These are phyloP conservation scores for Nymphaea colorata DNA, from an alignment of 164 flowering plant genomes.

Conservation along the genomic window DNA sequence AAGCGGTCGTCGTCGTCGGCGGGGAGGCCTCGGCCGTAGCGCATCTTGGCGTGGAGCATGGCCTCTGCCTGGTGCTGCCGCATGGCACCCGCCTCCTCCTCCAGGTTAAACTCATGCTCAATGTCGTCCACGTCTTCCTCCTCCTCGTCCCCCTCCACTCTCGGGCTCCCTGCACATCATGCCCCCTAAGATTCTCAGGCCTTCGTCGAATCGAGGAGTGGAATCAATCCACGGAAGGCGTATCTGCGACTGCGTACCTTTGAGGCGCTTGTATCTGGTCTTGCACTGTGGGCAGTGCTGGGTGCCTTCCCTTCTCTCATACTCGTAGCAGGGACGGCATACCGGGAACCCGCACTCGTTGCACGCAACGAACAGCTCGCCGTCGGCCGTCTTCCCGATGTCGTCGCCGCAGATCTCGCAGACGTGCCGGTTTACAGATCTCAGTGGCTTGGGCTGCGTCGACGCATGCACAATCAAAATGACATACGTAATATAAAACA, in stretches of 20 bases:
- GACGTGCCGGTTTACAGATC: conserved; percentile 71
- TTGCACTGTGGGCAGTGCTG: conserved; percentile 95
- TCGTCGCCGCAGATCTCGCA: conserved; percentile 97
- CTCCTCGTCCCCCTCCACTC: conserved; percentile 96
- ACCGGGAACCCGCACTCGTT: conserved; percentile 98
- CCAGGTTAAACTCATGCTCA: conserved; percentile 81
- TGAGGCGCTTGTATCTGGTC: conserved; percentile 93
- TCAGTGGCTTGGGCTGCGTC: conserved; percentile 77
- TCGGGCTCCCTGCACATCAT: conserved; percentile 55
- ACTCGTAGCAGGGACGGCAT: conserved; percentile 97
- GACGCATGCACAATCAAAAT: background rate
- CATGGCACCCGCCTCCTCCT: conserved; percentile 44
- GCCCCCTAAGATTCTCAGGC: background rate
- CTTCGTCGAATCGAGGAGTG: no score
- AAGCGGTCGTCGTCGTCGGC: conserved; percentile 48
- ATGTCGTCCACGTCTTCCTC: conserved; percentile 92
- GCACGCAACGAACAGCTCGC: conserved; percentile 92
- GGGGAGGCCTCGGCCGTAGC: conserved; percentile 71
- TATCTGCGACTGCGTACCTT: conserved; percentile 29
- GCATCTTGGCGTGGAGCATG: conserved; percentile 94
- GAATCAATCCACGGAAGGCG: no score
- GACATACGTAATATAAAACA: no score
- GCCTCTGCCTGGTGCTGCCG: conserved; percentile 58
- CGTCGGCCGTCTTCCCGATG: conserved; percentile 70
- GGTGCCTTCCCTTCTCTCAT: conserved; percentile 89